Conservation (phyloP, 73 alveolate genomes). For the Durusdinium trenchii region DNA sequence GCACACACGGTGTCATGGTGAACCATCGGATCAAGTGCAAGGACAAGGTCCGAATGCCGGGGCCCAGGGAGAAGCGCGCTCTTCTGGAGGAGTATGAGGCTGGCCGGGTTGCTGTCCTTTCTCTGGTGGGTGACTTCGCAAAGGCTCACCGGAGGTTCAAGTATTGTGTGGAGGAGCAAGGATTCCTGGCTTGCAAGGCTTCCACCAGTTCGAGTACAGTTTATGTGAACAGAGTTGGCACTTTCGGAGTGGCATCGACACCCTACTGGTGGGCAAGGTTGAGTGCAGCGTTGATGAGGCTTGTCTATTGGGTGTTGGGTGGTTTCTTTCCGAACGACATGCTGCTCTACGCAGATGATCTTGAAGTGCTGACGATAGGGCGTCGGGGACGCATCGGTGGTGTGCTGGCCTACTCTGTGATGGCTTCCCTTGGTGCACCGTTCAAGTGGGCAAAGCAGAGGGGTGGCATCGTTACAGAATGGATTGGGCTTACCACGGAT, state of each 20-base stretch:
- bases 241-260: too few relatives aligned
- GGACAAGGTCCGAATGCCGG: too few relatives aligned
- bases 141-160: too few relatives aligned
- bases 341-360: too few relatives aligned
- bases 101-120: neutral
- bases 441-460: slow-evolving; percentile 26
- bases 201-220: too few relatives aligned
- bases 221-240: neutral
- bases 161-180: neutral
- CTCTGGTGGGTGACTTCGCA: too few relatives aligned
- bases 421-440: neutral
- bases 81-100: too few relatives aligned
- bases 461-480: neutral
- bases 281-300: too few relatives aligned
- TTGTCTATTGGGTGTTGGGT: neutral
- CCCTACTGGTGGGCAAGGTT: too few relatives aligned
- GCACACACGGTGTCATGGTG: too few relatives aligned
- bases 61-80: too few relatives aligned
- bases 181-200: neutral
- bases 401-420: neutral
- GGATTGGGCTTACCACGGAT: neutral
- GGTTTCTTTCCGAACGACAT: neutral
- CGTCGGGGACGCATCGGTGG: neutral
- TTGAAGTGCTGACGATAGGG: neutral
- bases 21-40: too few relatives aligned